phyloP scores from a whole-genome alignment of 306 rosid species.

The Begonia peltatifolia region DNA sequence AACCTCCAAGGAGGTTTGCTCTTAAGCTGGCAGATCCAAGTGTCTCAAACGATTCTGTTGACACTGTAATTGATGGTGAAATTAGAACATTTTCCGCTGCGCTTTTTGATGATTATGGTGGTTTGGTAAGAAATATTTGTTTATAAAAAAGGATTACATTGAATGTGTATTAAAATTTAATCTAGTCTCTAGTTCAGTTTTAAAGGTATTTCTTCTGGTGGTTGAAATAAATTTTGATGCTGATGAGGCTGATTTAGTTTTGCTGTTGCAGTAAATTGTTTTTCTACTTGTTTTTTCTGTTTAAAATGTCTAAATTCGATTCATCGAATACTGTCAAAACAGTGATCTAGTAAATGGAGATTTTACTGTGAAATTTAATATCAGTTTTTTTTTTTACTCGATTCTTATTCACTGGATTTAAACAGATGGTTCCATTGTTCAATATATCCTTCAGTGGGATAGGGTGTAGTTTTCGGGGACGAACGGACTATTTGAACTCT shows the following conservation, averaged over 20 bases:
- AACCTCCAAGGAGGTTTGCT: conserved; percentile 87
- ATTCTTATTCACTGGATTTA: conserved; percentile 2
- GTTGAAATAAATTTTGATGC: too few species aligned
- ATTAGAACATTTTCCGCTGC: conserved; percentile 73
- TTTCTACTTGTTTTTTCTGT: not conserved
- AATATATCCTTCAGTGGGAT: conserved; percentile 71
- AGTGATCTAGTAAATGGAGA: too few species aligned
- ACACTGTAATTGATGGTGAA: conserved; percentile 63
- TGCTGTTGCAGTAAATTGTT: not conserved
- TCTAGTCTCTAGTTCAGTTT: too few species aligned
- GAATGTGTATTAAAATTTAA: too few species aligned
- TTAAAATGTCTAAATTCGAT: not conserved
- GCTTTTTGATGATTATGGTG: conserved; percentile 95
- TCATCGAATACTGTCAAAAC: not conserved
- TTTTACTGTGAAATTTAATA: not conserved
- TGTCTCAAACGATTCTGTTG: conserved; percentile 59
- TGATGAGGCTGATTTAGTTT: too few species aligned
- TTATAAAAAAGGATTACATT: not conserved
- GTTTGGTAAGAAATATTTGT: conserved; percentile 64
- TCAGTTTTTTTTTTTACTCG: not conserved
- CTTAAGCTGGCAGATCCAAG: conserved; percentile 61
- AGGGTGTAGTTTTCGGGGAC: conserved; percentile 59
- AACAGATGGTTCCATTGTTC: conserved; percentile 98
- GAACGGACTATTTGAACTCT: conserved; percentile 54
- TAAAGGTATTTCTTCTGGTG: too few species aligned